Conservation (phyloP, 129 eudicot genomes). For the Chrysanthemum lavandulifolium region DNA sequence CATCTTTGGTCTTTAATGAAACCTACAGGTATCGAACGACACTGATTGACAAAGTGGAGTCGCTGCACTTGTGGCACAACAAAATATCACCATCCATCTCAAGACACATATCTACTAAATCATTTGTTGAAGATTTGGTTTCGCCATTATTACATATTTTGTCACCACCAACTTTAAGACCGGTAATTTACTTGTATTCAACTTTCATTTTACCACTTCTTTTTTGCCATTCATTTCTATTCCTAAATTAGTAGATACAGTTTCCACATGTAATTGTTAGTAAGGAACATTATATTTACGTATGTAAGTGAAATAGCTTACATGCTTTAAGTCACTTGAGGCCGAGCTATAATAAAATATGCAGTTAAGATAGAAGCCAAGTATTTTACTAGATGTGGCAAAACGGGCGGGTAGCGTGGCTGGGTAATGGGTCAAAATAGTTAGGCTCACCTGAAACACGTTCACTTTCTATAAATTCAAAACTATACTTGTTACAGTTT, state of each 20-base stretch:
- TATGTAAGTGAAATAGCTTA: background rate
- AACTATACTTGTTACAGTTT: no score
- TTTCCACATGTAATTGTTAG: background rate
- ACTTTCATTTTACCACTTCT: background rate
- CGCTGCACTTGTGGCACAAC: slow-evolving; percentile 64
- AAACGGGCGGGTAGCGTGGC: background rate
- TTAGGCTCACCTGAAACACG: background rate
- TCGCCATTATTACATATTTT: slow-evolving; percentile 75
- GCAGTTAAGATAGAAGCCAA: background rate
- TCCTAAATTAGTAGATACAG: background rate
- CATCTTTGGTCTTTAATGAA: background rate
- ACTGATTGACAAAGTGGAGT: slow-evolving; percentile 67
- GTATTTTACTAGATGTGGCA: slow-evolving; percentile 15
- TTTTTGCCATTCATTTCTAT: background rate
- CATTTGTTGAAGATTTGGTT: slow-evolving; percentile 76
- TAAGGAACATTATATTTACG: background rate
- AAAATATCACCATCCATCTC: slow-evolving; percentile 71
- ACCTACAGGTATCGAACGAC: slow-evolving; percentile 60
- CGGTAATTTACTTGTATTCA: slow-evolving; percentile 54
- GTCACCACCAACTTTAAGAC: slow-evolving; percentile 83
- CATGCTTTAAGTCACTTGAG: no score
- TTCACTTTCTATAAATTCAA: no score
- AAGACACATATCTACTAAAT: slow-evolving; percentile 76
- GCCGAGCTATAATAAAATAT: no score
- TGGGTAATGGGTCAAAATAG: background rate